Evolutionary conservation across 2,329 filamentous ascomycete genomes (phyloP).

Genomic region (Colletotrichum trifolii): DNA sequence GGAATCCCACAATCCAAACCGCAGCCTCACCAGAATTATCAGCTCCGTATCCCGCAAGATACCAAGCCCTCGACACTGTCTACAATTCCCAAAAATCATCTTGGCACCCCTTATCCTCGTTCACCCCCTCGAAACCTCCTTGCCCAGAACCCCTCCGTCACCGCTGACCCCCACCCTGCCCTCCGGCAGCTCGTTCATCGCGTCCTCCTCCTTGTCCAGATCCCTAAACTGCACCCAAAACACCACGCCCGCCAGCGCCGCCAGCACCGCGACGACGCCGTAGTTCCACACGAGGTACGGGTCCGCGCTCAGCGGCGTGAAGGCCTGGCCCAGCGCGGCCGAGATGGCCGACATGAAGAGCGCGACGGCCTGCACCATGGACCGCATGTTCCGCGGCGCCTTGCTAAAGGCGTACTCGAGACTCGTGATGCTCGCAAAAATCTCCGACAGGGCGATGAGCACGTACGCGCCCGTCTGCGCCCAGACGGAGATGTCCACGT

Average conservation of each 20-base stretch:
- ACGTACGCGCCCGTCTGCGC: constrained; percentile 63
- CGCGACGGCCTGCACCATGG: constrained; percentile 74
- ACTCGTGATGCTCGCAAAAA: constrained; percentile 63
- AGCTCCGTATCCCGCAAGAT: no score
- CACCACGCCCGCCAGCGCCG: constrained; percentile 68
- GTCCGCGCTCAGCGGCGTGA: constrained; percentile 58
- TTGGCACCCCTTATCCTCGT: background rate
- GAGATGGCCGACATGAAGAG: constrained; percentile 78
- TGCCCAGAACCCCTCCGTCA: background rate
- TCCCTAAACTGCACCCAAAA: constrained; percentile 77
- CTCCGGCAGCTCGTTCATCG: constrained; percentile 68
- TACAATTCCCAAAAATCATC: no score
- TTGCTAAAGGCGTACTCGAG: constrained; percentile 83
- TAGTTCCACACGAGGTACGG: constrained; percentile 82
- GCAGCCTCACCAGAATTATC: no score
- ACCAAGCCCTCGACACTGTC: no score
- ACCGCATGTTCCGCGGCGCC: constrained; percentile 81
- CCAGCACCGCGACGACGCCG: constrained; percentile 71
- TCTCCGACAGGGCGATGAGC: constrained; percentile 60
- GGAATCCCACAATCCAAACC: no score
- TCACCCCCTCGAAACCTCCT: background rate
- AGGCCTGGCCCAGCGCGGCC: constrained; percentile 73
- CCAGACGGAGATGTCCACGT: constrained; percentile 72
- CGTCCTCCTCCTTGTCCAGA: constrained; percentile 73
- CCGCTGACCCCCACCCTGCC: constrained; percentile 37